Base-by-base conservation (phyloP, 1,284 basidiomycete species). In the Veloporphyrellus conicus region DNA sequence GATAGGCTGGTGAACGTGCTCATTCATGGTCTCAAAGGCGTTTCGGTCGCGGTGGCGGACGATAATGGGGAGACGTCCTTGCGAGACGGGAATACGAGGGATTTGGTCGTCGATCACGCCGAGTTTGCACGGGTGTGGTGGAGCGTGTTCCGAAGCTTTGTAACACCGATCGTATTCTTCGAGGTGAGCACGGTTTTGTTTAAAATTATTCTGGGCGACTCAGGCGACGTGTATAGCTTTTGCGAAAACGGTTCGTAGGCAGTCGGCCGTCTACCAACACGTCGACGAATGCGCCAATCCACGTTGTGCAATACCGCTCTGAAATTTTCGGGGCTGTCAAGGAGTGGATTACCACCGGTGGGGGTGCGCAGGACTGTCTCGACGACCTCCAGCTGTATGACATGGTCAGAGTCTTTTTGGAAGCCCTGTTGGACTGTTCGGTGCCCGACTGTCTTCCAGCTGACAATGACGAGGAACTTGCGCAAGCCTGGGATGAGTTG, bases 21-120 rank as follows among this genome's bases (percentile, higher is more conserved):
- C 14, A 79, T 87, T 0, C 81, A 84, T 58, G 88, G 88, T 2
- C 68, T 91, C n/a, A 79, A 81, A 41, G 83, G 82, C 29, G 78
- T 90, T 1, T 82, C 82, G 0, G 84, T 88, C 1, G 82, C 84
- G 0, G 82, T 88, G 3, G 79, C 87, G 1, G 88, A 91, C 54
- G 88, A 90, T 61, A 89, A 87, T 55, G 88, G 88, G 0, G 86
- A 90, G 61, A 86, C 85, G 69, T 79, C 85, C 0, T 63, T 90
- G 36, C 71, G 78, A 28, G 83, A 87, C 52, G 78, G 79, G 8
- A 83, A 79, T 67, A 83, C 82, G 1, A 70, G 86, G 33, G 81
- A 85, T 39, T 69, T 90, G 28, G 68, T 78, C 19, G 74, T 90
- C 10, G 87, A 90, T 64, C 76, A 81, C 41, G 70, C 62, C 3